These are phyloP conservation scores for Polyplosphaeria fusca DNA, from an alignment of 495 filamentous ascomycete genomes.

Conservation along the genomic window DNA sequence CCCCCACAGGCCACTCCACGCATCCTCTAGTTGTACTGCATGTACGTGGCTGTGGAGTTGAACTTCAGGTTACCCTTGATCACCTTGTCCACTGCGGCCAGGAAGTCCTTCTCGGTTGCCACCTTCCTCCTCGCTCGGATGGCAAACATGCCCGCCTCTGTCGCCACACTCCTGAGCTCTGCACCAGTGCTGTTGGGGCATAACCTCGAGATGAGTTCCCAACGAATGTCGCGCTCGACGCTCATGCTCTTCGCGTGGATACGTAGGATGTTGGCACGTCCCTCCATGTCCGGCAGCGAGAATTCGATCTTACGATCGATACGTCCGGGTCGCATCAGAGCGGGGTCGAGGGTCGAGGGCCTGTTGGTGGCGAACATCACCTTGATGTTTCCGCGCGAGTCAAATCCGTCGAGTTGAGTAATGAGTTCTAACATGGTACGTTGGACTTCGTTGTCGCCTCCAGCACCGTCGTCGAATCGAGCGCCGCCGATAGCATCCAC, in stretches of 20 bases:
- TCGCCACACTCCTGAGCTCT: slow-evolving; percentile 90
- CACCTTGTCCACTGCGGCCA: slow-evolving; percentile 97
- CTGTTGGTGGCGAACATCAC: slow-evolving; percentile 99
- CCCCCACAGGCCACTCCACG: background rate
- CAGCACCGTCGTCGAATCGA: slow-evolving; percentile 97
- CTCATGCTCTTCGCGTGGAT: slow-evolving; percentile 99
- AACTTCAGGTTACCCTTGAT: slow-evolving; percentile 99
- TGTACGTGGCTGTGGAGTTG: slow-evolving; percentile 97
- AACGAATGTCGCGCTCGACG: slow-evolving; percentile 96
- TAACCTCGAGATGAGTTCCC: slow-evolving; percentile 94
- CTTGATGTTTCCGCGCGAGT: slow-evolving; percentile 97
- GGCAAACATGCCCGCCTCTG: slow-evolving; percentile 99
- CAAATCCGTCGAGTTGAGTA: slow-evolving; percentile 96
- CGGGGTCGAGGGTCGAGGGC: slow-evolving; percentile 91
- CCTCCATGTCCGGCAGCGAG: slow-evolving; percentile 92
- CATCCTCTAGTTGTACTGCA: slow-evolving; percentile 94
- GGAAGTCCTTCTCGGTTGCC: slow-evolving; percentile 98
- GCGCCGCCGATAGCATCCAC: slow-evolving; percentile 97
- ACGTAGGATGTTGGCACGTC: slow-evolving; percentile 91
- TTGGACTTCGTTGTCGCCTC: slow-evolving; percentile 99
- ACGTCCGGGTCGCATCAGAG: slow-evolving; percentile 93
- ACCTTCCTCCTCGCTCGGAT: slow-evolving; percentile 97
- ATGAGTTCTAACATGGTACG: slow-evolving; percentile 98
- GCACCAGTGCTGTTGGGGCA: slow-evolving; percentile 97
- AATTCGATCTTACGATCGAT: slow-evolving; percentile 99